Evolutionary conservation across 106 monocot genomes (phyloP), one percentile per base, ranked within the genome.

Genomic region (Phalaenopsis aphrodite): DNA sequence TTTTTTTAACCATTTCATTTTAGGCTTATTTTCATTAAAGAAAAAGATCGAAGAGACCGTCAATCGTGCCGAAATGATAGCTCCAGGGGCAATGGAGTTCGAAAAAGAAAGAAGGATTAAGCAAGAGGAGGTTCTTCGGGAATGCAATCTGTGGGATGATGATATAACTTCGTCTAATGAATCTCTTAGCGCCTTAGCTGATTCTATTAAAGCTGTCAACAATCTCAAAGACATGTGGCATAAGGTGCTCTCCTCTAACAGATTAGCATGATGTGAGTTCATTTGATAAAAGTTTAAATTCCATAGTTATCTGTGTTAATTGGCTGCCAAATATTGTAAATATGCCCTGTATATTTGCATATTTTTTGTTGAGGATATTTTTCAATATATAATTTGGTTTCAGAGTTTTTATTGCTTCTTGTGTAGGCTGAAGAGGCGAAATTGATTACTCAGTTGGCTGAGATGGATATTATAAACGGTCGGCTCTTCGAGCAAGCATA

Each of bases 371-470:
- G 10, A 38, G 36, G 39, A 16, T 39, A 2, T 24, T 71, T 24
- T 14, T 41, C 52, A 71, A 71, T 14, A 71, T 38, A 41, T 41
- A 21, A 71, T 71, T 71, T 71, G 71, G 21, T 14, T 71, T 71
- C 39, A 39, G 4, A 12, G 41, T 38, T 14, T 41, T 41, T 30
- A 30, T 42, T 43, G 71, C 15, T 65, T 15, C 55, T 1, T 42
- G 3, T 83, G 16, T 87, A 95, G 95, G 90, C 87, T 81, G 95
- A 95, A 87, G 95, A 95, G 83, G 95, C 92, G 76, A 88, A 89
- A 77, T 78, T 95, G 77, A 92, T 95, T 19, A 84, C 84, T 43
- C 82, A 95, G 48, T 81, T 95, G 56, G 90, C 87, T 61, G 92
- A 92, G 66, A 92, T 81, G 87, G 92, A 95, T 81, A 64, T 86